Evolutionary conservation across 352 stramenopile genomes (phyloP).

Genomic region (Phytophthora kernoviae): DNA sequence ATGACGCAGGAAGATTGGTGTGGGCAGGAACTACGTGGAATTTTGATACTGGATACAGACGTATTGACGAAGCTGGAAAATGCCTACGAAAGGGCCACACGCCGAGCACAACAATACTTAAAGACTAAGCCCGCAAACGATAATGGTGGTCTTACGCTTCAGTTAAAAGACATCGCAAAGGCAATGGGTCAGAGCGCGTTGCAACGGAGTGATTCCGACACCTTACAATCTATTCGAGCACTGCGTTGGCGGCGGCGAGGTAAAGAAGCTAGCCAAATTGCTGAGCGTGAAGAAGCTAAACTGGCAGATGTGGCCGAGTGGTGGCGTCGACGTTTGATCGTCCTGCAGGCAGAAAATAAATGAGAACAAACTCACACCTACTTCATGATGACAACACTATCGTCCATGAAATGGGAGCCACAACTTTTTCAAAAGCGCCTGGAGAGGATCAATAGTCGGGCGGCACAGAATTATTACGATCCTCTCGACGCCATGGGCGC

Average conservation of each 20-base stretch:
- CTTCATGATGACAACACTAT: background rate
- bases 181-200: conserved; percentile 15
- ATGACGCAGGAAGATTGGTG: conserved; percentile 60
- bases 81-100: conserved; percentile 26
- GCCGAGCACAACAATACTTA: conserved; percentile 15
- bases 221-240: conserved; percentile 23
- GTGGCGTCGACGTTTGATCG: conserved; percentile 41
- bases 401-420: background rate
- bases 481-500: conserved; percentile 69
- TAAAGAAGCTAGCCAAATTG: conserved; percentile 4
- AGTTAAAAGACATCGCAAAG: conserved; percentile 43
- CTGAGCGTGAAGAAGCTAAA: conserved; percentile 25
- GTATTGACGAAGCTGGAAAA: conserved; percentile 35
- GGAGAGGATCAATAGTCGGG: conserved; percentile 51
- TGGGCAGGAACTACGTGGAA: conserved; percentile 43
- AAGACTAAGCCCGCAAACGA: conserved; percentile 1
- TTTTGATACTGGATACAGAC: conserved; percentile 49
- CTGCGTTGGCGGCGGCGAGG: conserved; percentile 23
- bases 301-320: conserved; percentile 58
- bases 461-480: conserved; percentile 35
- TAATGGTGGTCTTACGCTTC: conserved; percentile 12
- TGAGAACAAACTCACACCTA: background rate
- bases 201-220: conserved; percentile 11
- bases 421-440: too few relatives aligned
- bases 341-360: conserved; percentile 3